Base-by-base conservation (phyloP, 1,139 yeast genomes). In the Yamadazyma jaroonii region DNA sequence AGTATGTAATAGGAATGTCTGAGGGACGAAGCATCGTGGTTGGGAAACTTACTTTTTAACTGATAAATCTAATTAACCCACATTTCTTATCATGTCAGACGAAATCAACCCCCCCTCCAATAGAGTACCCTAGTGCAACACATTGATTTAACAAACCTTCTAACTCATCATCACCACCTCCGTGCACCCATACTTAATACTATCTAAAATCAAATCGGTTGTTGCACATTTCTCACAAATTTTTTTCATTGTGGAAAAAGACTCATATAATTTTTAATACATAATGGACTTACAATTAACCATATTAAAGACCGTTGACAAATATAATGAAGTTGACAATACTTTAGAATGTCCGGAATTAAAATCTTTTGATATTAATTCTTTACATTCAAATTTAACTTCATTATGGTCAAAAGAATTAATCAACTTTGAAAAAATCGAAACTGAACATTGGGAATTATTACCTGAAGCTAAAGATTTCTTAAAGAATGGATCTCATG, bases 391-490 rank as follows among this genome's bases (percentile, higher is more conserved):
- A 21, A 90, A 89, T 29, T 77, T 92, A 54, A 84, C 86, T 53
- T 90, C 97, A 25, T 74, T 92, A 46, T 78, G 84, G 61, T 90
- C 97, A 42, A 84, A 84, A 61, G 76, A 79, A 43, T 90, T 90
- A 88, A 75, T 92, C 50, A 67, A 69, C 35, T 90, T 81, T 69
- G 71, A 77, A 52, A 79, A 87, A 48, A 73, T 81, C 41, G 97
- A 90, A 59, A 70, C 74, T 41, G 95, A 90, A 49, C 64, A 71
- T 46, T 90, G 92, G 84, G 65, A 72, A 21, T 75, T 90, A 48
- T 84, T 95, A 13, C 64, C 65, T 13, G 99, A 92, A 66, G 98
- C 95, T 32, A 67, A 80, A 49, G 89, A 86, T 36, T 86, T 90
- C 47, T 74, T 86, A 21, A 59, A 65, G 13, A 66, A 84, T 38